Evolutionary conservation across 2,329 filamentous ascomycete species (phyloP), one percentile per base, ranked within the genome.

Genomic region (Aureobasidium sp.): DNA sequence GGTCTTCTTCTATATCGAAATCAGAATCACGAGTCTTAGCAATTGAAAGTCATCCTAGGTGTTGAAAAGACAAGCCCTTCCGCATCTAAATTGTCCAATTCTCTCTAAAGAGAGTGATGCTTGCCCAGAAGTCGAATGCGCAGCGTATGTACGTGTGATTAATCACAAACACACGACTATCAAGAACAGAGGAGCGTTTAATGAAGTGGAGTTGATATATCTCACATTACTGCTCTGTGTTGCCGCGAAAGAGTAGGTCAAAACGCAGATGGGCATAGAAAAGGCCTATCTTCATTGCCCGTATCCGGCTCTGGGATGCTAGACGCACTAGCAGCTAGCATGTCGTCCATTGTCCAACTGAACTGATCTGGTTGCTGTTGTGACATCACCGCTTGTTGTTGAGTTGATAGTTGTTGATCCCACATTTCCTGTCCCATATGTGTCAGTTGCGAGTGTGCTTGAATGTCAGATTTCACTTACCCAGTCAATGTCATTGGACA

Each of bases 401-500:
- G 41, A 20, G 41, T 44, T 14, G 41, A 44, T 11, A 58, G 25
- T 22, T 48, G 42, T 27, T 58, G 55, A 48, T 58, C 55, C 55
- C 55, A 58, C 55, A 58, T 58, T 37, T 48, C 29, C 55, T 58
- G 42, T 47, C 11, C 3, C 8, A 12, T 17, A 5, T n/a, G 6
- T n/a, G 42, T 58, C 20, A 58, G 34, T 39, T 9, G n/a, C 20
- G 7, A 31, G 17, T 20, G 15, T 29, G 8, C 4, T n/a, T 11
- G 12, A 25, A 5, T 17, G 15, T 41, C 7, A 2, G 7, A 14
- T 34, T 39, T 14, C 8, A 39, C 61, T 67, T 57, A 71, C 69
- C 71, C 71, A 72, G 48, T 73, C 67, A n/a, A 72, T 66, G 25
- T 68, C 65, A 25, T 49, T 62, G 3, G 64, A 60, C 25, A 67